Evolutionary conservation across 2,329 filamentous ascomycete genomes (phyloP), one percentile per base, ranked within the genome.

Genomic region (Colletotrichum sublineola): DNA sequence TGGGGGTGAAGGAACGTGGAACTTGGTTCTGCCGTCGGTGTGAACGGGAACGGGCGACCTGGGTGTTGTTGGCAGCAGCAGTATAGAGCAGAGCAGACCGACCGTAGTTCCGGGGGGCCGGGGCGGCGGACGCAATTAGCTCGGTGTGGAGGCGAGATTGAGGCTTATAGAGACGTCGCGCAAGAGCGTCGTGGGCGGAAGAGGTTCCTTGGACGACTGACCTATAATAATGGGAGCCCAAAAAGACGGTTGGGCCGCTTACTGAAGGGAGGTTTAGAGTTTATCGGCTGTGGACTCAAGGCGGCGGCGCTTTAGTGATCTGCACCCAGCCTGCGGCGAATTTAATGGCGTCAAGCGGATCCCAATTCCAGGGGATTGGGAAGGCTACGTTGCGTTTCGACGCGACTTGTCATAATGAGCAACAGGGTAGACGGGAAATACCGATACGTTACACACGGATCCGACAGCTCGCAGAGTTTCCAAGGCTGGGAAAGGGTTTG

Each of bases 311-410:
- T 65, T 71, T 42, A 60, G 52, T 46, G 69, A 72, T 63, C 65
- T 60, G 53, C 69, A 68, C 31, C 60, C 42, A 58, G 53, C 53
- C 29, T 53, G 65, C 44, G 31, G 56, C 31, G 52, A 46, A 46
- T 31, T 63, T 60, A 53, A 69, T 61, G 69, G 65, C 60, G 69
- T 68, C 50, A 53, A 63, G 44, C 57, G 65, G 68, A 61, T 33
- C 42, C 42, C 57, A 58, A 67, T 20, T 40, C 56, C 36, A 36
- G 38, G 64, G 18, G 18, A 68, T 18, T 48, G 20, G 38, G n/a
- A 53, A 56, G 46, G 53, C 40, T 63, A 58, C 64, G 36, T 67
- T n/a, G 29, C 53, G 11, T 56, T 42, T 70, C 15, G 42, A 52
- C 33, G 24, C 50, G 42, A 44, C 9, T n/a, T 14, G 18, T 9